These are phyloP conservation scores for Monosporozyma servazzii DNA, from an alignment of 805 yeast genomes.

Conservation along the genomic window DNA sequence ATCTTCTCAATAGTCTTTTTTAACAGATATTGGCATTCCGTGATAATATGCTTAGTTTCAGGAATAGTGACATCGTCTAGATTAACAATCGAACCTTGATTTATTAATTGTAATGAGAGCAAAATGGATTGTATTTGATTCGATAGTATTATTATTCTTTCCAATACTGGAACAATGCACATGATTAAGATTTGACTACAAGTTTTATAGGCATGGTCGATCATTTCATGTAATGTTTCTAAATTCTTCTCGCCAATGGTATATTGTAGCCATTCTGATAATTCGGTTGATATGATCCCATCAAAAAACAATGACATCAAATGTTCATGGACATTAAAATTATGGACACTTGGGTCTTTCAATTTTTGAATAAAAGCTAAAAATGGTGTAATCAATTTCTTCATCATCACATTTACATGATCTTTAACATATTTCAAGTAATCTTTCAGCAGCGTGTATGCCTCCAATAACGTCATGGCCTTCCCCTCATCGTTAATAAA, in stretches of 20 bases:
- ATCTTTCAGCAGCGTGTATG: conserved; percentile 9
- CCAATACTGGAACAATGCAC: conserved; percentile 46
- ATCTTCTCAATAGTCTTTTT: conserved; percentile 7
- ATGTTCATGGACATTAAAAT: conserved; percentile 28
- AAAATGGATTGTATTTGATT: conserved; percentile 9
- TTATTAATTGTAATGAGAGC: conserved; percentile 1
- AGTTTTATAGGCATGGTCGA: conserved; percentile 42
- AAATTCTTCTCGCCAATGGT: conserved; percentile 60
- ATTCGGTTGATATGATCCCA: conserved; percentile 41
- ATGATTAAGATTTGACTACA: conserved; percentile 40
- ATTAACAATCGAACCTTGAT: neutral
- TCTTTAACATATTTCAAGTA: conserved; percentile 10
- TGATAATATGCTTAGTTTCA: neutral
- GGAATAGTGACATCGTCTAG: neutral
- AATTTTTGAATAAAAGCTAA: conserved; percentile 13
- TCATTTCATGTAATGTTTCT: conserved; percentile 44
- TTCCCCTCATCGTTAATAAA: conserved; percentile 2
- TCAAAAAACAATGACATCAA: conserved; percentile 30
- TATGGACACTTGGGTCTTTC: conserved; percentile 13
- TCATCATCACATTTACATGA: conserved; percentile 13
- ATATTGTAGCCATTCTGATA: conserved; percentile 53
- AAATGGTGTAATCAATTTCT: conserved; percentile 17
- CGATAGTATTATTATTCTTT: conserved; percentile 39
- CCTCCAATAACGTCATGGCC: conserved; percentile 7
- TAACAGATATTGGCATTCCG: conserved; percentile 6